Evolutionary conservation across 805 yeast genomes (phyloP).

Genomic region (Blastobotrys chiropterorum): DNA sequence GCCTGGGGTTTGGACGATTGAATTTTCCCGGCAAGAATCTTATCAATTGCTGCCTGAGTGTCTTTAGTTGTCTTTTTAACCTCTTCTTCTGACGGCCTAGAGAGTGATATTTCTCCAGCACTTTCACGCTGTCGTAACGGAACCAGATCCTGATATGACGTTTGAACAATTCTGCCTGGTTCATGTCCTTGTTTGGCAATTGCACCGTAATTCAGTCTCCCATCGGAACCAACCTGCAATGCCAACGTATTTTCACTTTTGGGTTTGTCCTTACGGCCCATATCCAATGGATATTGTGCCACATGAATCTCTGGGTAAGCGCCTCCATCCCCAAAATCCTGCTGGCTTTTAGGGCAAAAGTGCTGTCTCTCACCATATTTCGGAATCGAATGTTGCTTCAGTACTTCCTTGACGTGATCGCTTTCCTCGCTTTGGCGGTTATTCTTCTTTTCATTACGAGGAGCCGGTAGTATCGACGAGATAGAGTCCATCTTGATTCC

Average conservation of each 20-base stretch:
- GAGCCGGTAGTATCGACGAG: conserved; percentile 4
- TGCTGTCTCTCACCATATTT: conserved; percentile 23
- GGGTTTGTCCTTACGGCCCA: conserved; percentile 21
- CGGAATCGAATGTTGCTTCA: conserved; percentile 7
- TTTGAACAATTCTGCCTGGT: conserved; percentile 33
- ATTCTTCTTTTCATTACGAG: background rate
- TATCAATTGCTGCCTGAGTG: conserved; percentile 53
- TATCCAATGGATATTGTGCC: conserved; percentile 30
- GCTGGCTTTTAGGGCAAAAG: conserved; percentile 25
- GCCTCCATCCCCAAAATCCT: conserved; percentile 32
- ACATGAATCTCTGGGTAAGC: conserved; percentile 31
- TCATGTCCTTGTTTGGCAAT: conserved; percentile 31
- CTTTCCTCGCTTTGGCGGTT: background rate
- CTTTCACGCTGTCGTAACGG: conserved; percentile 48
- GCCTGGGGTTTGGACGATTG: conserved; percentile 30
- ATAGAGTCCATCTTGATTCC: background rate
- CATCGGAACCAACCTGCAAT: conserved; percentile 26
- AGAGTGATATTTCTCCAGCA: conserved; percentile 35
- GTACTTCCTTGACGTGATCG: background rate
- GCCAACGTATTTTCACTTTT: conserved; percentile 24
- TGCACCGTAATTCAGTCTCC: conserved; percentile 28
- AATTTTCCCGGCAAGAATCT: conserved; percentile 41
- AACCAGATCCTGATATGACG: conserved; percentile 50
- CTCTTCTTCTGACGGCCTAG: conserved; percentile 43
- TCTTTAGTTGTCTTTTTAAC: conserved; percentile 42